Base-by-base conservation (phyloP, 2,329 filamentous ascomycete genomes). In the Clarireedia monteithiana region DNA sequence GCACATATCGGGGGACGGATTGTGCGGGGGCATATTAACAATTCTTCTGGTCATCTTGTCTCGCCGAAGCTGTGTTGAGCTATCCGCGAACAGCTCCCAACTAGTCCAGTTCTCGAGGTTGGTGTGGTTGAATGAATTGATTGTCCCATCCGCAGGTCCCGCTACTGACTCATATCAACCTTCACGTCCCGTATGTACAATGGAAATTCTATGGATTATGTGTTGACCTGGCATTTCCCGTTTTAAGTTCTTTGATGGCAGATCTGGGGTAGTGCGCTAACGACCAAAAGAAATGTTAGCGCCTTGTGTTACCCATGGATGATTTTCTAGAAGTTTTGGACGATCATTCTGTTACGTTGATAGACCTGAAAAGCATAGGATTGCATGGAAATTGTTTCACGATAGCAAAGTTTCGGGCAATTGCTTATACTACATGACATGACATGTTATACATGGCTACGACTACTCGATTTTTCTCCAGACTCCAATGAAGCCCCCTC, bases 401-500 rank as follows among this genome's bases (percentile, higher is more conserved):
- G 14, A 44, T 2, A 12, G 20, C 17, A 9, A 44, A 17, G 14
- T 44, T 17, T 44, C 40, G 17, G 40, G 23, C 20, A 42, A 17
- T 20, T 42, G 20, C 39, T n/a, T 42, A 42, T 44, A 44, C 23
- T 44, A 44, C 40, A 44, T 17, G 10, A 17, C 17, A 30, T 40
- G 42, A n/a, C n/a, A 48, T 14, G 39, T 42, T 50, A 44, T 34
- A 17, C 6, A 10, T n/a, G 12, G 39, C n/a, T 46, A 27, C 45
- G 23, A 51, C 53, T 14, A 17, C 5, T 57, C 52, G 24, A 63
- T 63, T 38, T 58, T 63, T 17, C 59, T 60, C 63, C 64, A 80
- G 34, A 79, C 62, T 2, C 73, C 77, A 50, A 80, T 67, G 60
- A 81, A 80, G 2, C 77, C 77, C 45, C 77, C 77, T 12, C 76